Evolutionary conservation across 768 basidiomycete genomes (phyloP), one percentile per base, ranked within the genome.

Genomic region (Strobilomyces dryophilus): DNA sequence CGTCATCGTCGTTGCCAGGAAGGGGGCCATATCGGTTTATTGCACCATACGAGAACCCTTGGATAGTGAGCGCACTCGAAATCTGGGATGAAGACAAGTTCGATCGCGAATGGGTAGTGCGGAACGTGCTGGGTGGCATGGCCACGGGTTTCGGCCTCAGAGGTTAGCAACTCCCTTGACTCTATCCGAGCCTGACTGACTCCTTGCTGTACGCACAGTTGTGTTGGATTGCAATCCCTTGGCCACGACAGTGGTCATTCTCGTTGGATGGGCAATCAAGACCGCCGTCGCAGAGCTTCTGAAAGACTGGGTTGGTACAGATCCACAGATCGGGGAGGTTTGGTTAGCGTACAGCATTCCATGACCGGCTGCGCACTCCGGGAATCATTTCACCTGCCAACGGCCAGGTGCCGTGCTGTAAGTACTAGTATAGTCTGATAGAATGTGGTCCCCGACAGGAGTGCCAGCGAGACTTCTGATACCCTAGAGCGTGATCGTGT

Each of bases 291-390:
- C 87, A 6, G 71, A 68, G 37, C 61, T 84, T n/a, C 74, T 91
- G 10, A 80, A 83, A 60, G 72, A 73, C 15, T 88, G 87, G 85
- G 79, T 89, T 21, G 85, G 84, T 5, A 78, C 77, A 20, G 76
- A 80, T 59, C 77, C 78, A 49, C 70, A 71, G 55, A 74, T 74
- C 15, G 77, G 80, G n/a, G 82, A 86, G 55, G 81, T 80, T 17
- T 92, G 89, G 89, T 68, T 89, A 35, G 85, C 85, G 11, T 90
- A 92, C 63, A 92, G 90, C 61, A 89, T 92, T 58, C 89, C 89
- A 1, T 80, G 65, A 63, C 41, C 77, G 61, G 47, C 18, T 24
- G 17, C 3, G 36, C 2, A 9, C 6, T 0, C 17, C 24, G 34
- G 42, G 4, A 8, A 8, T 40, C 20, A 20, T 47, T 45, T 20